These are phyloP conservation scores for Stachybotrys echinatus DNA, from an alignment of 2,329 filamentous ascomycete genomes.

Conservation along the genomic window DNA sequence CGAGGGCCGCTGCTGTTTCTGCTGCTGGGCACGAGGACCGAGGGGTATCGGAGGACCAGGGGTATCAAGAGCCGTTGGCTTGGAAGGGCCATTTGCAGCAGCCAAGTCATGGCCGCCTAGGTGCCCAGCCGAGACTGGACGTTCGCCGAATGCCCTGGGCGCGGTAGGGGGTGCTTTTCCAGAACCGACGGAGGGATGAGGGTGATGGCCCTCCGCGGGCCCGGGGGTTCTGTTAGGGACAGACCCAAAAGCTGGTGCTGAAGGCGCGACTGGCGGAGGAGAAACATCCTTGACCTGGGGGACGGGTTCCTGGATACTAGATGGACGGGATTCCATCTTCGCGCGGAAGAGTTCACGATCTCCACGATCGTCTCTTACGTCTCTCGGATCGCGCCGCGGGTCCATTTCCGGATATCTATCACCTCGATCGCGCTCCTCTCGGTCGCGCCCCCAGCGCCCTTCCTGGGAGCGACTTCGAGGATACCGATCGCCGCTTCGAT, in stretches of 20 bases:
- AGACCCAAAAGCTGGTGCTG: conserved; percentile 53
- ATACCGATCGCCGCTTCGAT: conserved; percentile 51
- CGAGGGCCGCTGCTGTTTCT: conserved; percentile 39
- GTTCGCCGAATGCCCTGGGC: conserved; percentile 46
- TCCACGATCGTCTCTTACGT: conserved; percentile 42
- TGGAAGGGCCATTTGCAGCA: conserved; percentile 37
- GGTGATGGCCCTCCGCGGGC: conserved; percentile 22
- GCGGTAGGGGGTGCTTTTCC: conserved; percentile 50
- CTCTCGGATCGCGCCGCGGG: conserved; percentile 36
- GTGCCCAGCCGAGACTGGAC: conserved; percentile 38
- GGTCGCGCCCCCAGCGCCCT: conserved; percentile 52
- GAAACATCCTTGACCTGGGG: conserved; percentile 46
- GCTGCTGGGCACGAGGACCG: conserved; percentile 48
- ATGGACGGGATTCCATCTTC: conserved; percentile 44
- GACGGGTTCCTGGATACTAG: conserved; percentile 41
- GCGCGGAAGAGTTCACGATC: conserved; percentile 42
- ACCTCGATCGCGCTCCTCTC: conserved; percentile 47
- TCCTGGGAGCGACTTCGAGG: conserved; percentile 62
- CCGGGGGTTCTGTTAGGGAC: conserved; percentile 41
- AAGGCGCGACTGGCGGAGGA: conserved; percentile 51
- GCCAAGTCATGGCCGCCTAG: conserved; percentile 25
- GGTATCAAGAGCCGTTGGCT: conserved; percentile 32
- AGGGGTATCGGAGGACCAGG: conserved; percentile 40
- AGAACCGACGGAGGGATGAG: conserved; percentile 21
- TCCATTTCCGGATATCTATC: conserved; percentile 37